These are phyloP conservation scores for Arthrobotrys sphaeroides DNA, from an alignment of 2,329 filamentous ascomycete species.

Conservation along the genomic window DNA sequence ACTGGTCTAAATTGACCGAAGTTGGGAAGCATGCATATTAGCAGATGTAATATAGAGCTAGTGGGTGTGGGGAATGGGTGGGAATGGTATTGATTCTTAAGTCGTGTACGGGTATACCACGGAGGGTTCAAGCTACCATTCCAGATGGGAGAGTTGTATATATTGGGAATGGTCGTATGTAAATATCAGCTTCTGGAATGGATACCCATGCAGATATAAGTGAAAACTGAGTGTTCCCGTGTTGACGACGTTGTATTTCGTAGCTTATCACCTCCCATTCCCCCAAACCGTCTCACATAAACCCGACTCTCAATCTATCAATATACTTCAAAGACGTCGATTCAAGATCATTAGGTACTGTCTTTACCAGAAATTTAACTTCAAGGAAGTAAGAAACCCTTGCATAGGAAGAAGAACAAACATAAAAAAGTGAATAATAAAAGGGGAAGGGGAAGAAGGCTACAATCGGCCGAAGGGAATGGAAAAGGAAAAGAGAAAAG, in stretches of 20 bases:
- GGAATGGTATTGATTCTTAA: too few species aligned
- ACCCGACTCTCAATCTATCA: not conserved
- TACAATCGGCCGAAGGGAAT: not conserved
- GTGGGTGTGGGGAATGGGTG: not conserved
- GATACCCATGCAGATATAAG: not conserved
- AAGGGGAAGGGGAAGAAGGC: too few species aligned
- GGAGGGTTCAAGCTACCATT: not conserved
- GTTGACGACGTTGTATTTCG: too few species aligned
- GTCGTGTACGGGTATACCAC: not conserved
- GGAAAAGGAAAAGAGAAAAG: not conserved
- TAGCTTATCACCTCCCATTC: too few species aligned
- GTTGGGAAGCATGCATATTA: too few species aligned
- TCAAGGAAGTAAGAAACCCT: not conserved
- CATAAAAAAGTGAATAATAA: too few species aligned
- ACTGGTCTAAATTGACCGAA: slow-evolving; percentile 60
- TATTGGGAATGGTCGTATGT: not conserved
- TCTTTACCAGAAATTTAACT: not conserved
- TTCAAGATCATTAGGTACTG: slow-evolving; percentile 4
- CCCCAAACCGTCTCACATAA: too few species aligned
- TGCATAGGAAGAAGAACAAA: not conserved
- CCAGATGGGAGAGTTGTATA: not conserved
- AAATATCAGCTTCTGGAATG: not conserved
- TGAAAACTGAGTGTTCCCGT: too few species aligned
- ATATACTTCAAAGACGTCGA: not conserved
- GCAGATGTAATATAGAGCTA: too few species aligned